Evolutionary conservation across 495 filamentous ascomycete species (phyloP), one percentile per base, ranked within the genome.

Genomic region (Aspergillus ostianus): DNA sequence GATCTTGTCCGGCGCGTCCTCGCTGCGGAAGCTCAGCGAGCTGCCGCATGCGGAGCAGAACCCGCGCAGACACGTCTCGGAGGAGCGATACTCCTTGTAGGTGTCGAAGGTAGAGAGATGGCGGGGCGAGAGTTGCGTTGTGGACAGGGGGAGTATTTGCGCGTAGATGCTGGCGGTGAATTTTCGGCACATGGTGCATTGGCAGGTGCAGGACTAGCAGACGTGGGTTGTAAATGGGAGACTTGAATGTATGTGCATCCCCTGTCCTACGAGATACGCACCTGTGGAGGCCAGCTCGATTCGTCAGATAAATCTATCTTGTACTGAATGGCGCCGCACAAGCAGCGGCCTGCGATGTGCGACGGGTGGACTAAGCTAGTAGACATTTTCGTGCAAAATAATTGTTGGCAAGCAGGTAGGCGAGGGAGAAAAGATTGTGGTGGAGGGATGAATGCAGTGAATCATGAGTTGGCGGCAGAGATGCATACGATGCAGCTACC

Each of bases 181-280:
- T 13, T 49, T 49, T 2, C 47, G 47, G 47, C 47, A 49, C 47
- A 49, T 49, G 13, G 47, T 49, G n/a, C 47, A 49, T 49, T 49
- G 47, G 47, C 47, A 49, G 4, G 47, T 20, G 13, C 15, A 19
- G 10, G 47, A 49, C 47, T n/a, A n/a, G n/a, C n/a, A n/a, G n/a
- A n/a, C n/a, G n/a, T n/a, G n/a, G n/a, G n/a, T n/a, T n/a, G n/a
- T n/a, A n/a, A n/a, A n/a, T n/a, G n/a, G n/a, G n/a, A n/a, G n/a
- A n/a, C n/a, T n/a, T n/a, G n/a, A n/a, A n/a, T n/a, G n/a, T n/a
- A n/a, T n/a, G n/a, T n/a, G n/a, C n/a, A n/a, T n/a, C n/a, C n/a
- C n/a, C n/a, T n/a, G n/a, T n/a, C n/a, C n/a, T n/a, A 20, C 47
- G 19, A 20, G 47, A 20, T 9, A 49, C n/a, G 9, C 13, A 49